Evolutionary conservation across 768 basidiomycete species (phyloP).

Genomic region (Suillus fuscotomentosus): DNA sequence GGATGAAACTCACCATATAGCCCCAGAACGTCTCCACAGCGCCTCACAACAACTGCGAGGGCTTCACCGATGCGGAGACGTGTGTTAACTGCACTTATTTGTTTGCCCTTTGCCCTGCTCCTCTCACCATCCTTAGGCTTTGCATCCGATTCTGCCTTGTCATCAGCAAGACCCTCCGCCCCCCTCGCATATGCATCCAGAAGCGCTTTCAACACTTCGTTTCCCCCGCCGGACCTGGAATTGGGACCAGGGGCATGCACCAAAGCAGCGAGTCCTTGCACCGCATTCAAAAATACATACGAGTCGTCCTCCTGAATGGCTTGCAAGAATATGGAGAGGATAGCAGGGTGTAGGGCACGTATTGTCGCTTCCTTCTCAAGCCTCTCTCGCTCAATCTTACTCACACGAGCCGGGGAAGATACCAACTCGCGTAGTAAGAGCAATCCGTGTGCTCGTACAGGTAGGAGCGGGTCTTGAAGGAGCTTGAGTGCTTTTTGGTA

Average conservation of each 20-base stretch:
- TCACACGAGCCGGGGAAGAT: slow-evolving; percentile 26
- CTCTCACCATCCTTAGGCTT: slow-evolving; percentile 29
- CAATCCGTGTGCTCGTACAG: slow-evolving; percentile 92
- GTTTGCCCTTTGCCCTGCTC: background rate
- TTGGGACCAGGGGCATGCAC: slow-evolving; percentile 58
- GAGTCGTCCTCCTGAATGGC: slow-evolving; percentile 89
- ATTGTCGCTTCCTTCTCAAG: slow-evolving; percentile 33
- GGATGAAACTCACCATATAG: slow-evolving; percentile 55
- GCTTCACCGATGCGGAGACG: slow-evolving; percentile 85
- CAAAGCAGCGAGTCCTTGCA: slow-evolving; percentile 87
- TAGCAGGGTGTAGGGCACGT: slow-evolving; percentile 72
- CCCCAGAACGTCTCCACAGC: slow-evolving; percentile 67
- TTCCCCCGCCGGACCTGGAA: slow-evolving; percentile 18
- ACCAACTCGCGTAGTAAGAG: slow-evolving; percentile 80
- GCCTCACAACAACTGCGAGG: slow-evolving; percentile 69
- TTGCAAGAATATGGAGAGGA: slow-evolving; percentile 84
- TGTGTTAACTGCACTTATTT: slow-evolving; percentile 58
- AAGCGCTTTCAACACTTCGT: slow-evolving; percentile 65
- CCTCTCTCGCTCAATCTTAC: background rate
- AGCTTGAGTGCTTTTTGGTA: slow-evolving; percentile 89
- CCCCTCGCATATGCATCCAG: slow-evolving; percentile 63
- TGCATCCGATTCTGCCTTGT: slow-evolving; percentile 34
- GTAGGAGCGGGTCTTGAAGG: slow-evolving; percentile 87
- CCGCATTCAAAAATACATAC: slow-evolving; percentile 92
- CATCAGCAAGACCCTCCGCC: slow-evolving; percentile 48